Conservation (phyloP, 2,329 filamentous ascomycete species). For the Fusarium pseudocircinatum region DNA sequence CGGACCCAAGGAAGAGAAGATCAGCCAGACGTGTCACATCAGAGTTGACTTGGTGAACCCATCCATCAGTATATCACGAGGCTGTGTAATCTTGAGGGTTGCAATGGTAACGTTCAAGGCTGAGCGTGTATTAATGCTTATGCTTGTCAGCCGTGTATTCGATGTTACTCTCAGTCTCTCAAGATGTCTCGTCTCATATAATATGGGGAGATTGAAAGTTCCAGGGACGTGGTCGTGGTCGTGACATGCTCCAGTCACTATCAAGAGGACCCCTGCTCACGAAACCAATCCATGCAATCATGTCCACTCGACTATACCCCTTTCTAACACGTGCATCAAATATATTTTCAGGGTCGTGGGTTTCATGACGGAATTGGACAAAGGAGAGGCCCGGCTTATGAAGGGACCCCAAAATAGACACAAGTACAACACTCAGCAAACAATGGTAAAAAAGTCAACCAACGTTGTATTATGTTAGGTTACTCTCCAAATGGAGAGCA, state of each 20-base stretch:
- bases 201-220: slow-evolving; percentile 33
- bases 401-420: slow-evolving; percentile 14
- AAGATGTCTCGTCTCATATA: neutral
- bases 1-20: slow-evolving; percentile 3
- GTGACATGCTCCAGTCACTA: slow-evolving; percentile 35
- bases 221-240: slow-evolving; percentile 37
- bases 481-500: neutral
- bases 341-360: slow-evolving; percentile 26
- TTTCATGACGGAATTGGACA: slow-evolving; percentile 37
- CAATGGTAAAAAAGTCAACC: neutral
- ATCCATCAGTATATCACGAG: neutral
- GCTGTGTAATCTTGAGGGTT: slow-evolving; percentile 2
- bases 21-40: neutral
- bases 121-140: neutral
- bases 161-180: neutral
- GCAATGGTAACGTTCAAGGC: slow-evolving; percentile 4
- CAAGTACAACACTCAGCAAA: neutral
- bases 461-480: neutral
- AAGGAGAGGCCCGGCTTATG: slow-evolving; percentile 7
- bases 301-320: slow-evolving; percentile 27
- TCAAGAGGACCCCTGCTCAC: slow-evolving; percentile 27
- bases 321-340: slow-evolving; percentile 34
- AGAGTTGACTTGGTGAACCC: neutral
- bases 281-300: slow-evolving; percentile 29
- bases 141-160: neutral